Evolutionary conservation across 140 eudicot species (phyloP), one percentile per base, ranked within the genome.

Genomic region (Anethum foeniculum): DNA sequence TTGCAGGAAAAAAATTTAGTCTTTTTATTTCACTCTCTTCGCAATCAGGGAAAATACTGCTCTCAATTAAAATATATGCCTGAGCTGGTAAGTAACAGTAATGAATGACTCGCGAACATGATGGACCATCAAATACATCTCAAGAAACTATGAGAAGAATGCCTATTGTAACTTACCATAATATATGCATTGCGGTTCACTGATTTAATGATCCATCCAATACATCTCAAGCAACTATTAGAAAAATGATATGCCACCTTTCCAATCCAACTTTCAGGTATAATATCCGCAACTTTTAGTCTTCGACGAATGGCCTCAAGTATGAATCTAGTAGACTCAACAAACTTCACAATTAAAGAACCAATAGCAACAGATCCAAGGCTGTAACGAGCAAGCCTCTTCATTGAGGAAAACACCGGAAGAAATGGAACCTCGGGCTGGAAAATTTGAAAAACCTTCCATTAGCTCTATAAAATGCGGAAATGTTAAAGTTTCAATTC

Each of bases 111-210:
- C 0, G n/a, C 51, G 19, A 38, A 71, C 15, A 38, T 71, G 51
- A 39, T 38, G 76, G 39, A n/a, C 32, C 68, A n/a, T 60, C 68
- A 60, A 54, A 60, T 60, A n/a, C 68, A 60, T 60, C 68, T n/a
- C 68, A n/a, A n/a, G 68, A 60, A 60, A 60, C 15, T 60, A 25
- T 25, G 71, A 62, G 71, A 62, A 62, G 32, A 62, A 62, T 62
- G 74, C 4, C 43, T 34, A 32, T 18, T 0, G 23, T 38, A 67
- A 76, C 85, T 82, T 89, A 94, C 99, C 97, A 92, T 88, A 34
- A 94, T 94, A 86, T 94, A 94, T 27, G 97, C 99, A 58, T 92
- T 92, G 75, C 90, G 97, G 90, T 94, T 94, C 64, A 92, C 95
- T 36, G 96, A 94, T 88, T 77, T 93, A 86, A 89, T 86, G 85